A percentile compares a stretch with the other conserved stretches of the same genome.
Evolutionary conservation across 495 filamentous ascomycete genomes (phyloP).

Genomic region (Aspergillus ellipticus): DNA sequence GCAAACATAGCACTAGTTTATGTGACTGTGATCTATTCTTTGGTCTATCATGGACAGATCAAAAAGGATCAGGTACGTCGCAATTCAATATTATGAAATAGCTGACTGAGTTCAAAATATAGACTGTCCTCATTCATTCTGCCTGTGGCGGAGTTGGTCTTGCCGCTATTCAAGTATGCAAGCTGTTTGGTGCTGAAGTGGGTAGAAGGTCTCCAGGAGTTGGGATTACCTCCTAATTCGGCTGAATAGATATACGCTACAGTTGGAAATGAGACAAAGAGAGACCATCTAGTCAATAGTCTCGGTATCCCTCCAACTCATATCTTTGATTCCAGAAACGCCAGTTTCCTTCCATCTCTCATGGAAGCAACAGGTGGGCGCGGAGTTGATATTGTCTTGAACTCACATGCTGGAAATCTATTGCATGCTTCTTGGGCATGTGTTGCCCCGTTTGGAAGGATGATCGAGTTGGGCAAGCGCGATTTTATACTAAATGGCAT

Average conservation of each 20-base stretch:
- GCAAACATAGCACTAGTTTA: constrained; percentile 24
- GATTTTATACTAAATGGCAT: constrained; percentile 14
- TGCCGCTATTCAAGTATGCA: constrained; percentile 4
- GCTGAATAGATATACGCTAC: neutral
- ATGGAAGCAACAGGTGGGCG: constrained; percentile 37
- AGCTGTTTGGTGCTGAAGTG: constrained; percentile 1
- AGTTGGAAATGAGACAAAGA: neutral
- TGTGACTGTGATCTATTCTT: constrained; percentile 23
- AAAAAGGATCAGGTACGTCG: constrained; percentile 16
- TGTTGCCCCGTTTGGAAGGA: constrained; percentile 46
- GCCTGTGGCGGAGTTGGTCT: constrained; percentile 10
- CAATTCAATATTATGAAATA: neutral
- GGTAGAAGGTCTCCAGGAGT: neutral
- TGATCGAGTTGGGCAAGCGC: constrained; percentile 44
- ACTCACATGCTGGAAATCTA: constrained; percentile 43
- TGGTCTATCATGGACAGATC: constrained; percentile 7
- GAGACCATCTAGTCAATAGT: neutral
- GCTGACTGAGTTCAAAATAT: neutral
- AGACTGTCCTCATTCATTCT: constrained; percentile 9
- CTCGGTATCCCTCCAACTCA: neutral
- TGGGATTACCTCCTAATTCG: neutral
- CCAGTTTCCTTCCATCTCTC: constrained; percentile 38
- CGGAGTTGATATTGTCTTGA: constrained; percentile 49
- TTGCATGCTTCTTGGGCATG: constrained; percentile 47
- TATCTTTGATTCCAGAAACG: constrained; percentile 44